phyloP scores from a whole-genome alignment of 2,329 filamentous ascomycete genomes.

The Cryoendolithus antarcticus region DNA sequence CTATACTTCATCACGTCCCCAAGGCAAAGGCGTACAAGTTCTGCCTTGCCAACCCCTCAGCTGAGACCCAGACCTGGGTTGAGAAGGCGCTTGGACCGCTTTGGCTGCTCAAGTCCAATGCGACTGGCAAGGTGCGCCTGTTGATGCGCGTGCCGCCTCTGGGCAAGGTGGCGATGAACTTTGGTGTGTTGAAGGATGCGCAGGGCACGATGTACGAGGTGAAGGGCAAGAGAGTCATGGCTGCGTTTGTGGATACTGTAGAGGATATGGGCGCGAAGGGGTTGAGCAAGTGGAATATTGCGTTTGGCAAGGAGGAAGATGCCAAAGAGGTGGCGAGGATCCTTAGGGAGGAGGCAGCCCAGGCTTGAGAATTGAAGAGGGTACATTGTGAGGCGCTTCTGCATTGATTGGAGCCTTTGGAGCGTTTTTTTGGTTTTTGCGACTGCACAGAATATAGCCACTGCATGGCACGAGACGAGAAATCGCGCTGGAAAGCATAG shows the following conservation, averaged over 20 bases:
- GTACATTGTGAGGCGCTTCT: too few relatives aligned
- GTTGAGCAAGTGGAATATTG: slow-evolving; percentile 58
- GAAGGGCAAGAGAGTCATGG: slow-evolving; percentile 35
- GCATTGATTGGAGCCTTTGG: too few relatives aligned
- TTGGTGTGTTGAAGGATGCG: slow-evolving; percentile 44
- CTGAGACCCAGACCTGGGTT: slow-evolving; percentile 50
- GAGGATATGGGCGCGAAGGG: slow-evolving; percentile 36
- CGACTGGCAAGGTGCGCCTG: slow-evolving; percentile 53
- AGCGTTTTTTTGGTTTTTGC: too few relatives aligned
- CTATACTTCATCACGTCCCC: slow-evolving; percentile 55
- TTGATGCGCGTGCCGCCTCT: slow-evolving; percentile 63
- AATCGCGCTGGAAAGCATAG: too few relatives aligned
- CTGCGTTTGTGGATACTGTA: slow-evolving; percentile 13
- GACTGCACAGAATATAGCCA: too few relatives aligned
- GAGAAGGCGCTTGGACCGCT: slow-evolving; percentile 60
- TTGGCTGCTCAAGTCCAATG: slow-evolving; percentile 61
- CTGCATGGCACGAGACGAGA: too few relatives aligned
- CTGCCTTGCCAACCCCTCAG: slow-evolving; percentile 31
- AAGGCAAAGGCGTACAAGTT: slow-evolving; percentile 55
- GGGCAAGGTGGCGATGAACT: slow-evolving; percentile 63
- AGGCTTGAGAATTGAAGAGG: too few relatives aligned
- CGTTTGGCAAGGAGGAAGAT: slow-evolving; percentile 47
- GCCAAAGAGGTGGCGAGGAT: slow-evolving; percentile 37
- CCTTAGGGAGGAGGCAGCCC: slow-evolving; percentile 31
- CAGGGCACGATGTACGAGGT: slow-evolving; percentile 44